Conservation (phyloP, 306 rosid genomes). For the Cucurbita argyrosperma region DNA sequence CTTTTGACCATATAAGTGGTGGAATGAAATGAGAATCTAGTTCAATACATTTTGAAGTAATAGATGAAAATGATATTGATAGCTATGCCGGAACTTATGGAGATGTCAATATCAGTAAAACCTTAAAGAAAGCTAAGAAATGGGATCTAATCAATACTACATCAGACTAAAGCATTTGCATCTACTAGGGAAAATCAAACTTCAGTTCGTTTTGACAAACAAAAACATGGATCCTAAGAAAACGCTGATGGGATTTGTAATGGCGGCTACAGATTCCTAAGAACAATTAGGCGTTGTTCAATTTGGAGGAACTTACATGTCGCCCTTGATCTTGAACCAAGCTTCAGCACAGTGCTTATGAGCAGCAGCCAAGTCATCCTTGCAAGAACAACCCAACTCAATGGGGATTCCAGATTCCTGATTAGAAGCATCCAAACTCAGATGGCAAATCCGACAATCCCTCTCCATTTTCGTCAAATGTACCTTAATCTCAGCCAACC, state of each 20-base stretch:
- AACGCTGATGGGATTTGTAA: not conserved
- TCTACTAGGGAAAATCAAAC: not conserved
- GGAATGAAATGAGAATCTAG: not conserved
- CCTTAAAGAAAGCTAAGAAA: not conserved
- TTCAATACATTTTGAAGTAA: not conserved
- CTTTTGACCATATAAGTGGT: not conserved
- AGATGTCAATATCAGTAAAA: not conserved
- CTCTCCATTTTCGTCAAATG: slow-evolving; percentile 57
- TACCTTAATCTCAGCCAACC: slow-evolving; percentile 24
- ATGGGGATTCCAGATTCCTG: slow-evolving; percentile 74
- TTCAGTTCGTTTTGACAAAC: not conserved
- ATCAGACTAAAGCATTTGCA: not conserved
- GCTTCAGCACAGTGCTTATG: slow-evolving; percentile 92
- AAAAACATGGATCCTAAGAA: not conserved
- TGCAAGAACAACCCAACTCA: slow-evolving; percentile 82
- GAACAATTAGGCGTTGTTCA: not conserved
- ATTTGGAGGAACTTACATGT: slow-evolving; percentile 41
- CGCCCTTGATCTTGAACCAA: slow-evolving; percentile 94
- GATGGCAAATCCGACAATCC: slow-evolving; percentile 75
- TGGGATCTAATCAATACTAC: not conserved
- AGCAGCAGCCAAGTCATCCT: slow-evolving; percentile 90
- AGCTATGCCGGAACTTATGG: not conserved
- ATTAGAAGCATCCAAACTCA: slow-evolving; percentile 60
- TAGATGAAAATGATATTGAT: not conserved
- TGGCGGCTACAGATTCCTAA: not conserved